A percentile compares a stretch with the other conserved stretches of the same genome.
Evolutionary conservation across 2,329 filamentous ascomycete species (phyloP).

Genomic region (Lachnellula occidentalis): DNA sequence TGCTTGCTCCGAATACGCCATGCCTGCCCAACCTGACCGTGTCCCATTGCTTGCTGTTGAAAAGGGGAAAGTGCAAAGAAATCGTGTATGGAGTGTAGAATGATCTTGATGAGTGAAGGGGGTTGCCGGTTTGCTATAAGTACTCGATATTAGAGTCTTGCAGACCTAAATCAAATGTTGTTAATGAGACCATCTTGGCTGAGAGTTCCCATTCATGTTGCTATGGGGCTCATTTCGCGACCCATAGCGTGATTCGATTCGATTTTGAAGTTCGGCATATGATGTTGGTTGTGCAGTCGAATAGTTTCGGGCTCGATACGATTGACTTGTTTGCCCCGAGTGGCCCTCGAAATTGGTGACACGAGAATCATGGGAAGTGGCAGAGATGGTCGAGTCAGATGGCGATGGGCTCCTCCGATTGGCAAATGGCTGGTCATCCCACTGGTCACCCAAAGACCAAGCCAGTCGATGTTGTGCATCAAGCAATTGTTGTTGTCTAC

Average conservation of each 20-base stretch:
- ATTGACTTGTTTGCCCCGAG: too few relatives aligned
- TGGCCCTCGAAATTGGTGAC: too few relatives aligned
- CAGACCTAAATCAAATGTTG: neutral
- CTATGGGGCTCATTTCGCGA: neutral
- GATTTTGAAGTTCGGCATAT: neutral
- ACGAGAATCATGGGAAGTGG: neutral
- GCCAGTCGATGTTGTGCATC: neutral
- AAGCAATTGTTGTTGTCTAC: neutral
- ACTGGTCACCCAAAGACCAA: neutral
- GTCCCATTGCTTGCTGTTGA: neutral
- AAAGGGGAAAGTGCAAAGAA: neutral
- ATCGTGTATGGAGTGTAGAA: neutral
- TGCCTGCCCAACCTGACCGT: neutral
- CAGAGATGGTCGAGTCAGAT: neutral
- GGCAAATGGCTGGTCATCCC: neutral
- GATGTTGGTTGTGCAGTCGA: neutral
- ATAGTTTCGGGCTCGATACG: too few relatives aligned
- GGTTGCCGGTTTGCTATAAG: neutral
- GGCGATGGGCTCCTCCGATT: neutral
- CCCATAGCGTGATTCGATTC: neutral
- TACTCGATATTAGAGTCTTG: neutral
- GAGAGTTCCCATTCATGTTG: neutral
- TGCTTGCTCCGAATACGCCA: conserved; percentile 1
- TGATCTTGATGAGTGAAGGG: neutral
- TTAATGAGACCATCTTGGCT: conserved; percentile 1